A percentile compares a stretch with the other conserved stretches of the same genome.
Evolutionary conservation across 2,329 filamentous ascomycete genomes (phyloP).

Genomic region (Pestalotiopsis sp.): DNA sequence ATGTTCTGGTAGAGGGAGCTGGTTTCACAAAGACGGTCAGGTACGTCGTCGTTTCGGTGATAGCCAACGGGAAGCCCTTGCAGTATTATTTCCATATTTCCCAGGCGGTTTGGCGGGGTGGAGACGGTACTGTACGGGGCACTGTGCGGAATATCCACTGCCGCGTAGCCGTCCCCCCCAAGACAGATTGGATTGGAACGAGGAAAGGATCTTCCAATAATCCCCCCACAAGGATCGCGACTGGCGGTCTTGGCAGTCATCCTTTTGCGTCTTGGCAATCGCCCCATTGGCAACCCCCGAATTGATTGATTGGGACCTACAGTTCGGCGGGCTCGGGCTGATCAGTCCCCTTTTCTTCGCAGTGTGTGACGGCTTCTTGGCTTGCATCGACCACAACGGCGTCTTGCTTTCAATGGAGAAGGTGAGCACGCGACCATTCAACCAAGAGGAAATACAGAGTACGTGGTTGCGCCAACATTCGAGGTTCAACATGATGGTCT

Average conservation of each 20-base stretch:
- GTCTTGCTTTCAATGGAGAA: background rate
- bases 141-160: slow-evolving; percentile 1
- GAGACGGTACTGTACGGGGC: background rate
- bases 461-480: background rate
- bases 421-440: background rate
- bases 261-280: background rate
- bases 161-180: slow-evolving; percentile 5
- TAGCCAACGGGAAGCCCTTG: background rate
- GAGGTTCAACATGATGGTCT: background rate
- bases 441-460: background rate
- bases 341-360: background rate
- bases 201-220: slow-evolving; percentile 2
- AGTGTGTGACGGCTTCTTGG: background rate
- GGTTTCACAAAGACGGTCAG: background rate
- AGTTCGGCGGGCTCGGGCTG: background rate
- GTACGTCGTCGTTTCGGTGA: background rate
- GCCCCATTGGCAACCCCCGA: background rate
- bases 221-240: slow-evolving; percentile 3
- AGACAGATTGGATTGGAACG: background rate
- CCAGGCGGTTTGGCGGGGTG: background rate
- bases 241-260: slow-evolving; percentile 2
- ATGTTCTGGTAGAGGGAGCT: background rate
- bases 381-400: background rate
- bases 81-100: too few species aligned
- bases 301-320: too few species aligned